Percentiles rank a stretch among this genome's conserved stretches.
phyloP scores from a whole-genome alignment of 176 grass and related monocot species.

The Musa acuminata region DNA sequence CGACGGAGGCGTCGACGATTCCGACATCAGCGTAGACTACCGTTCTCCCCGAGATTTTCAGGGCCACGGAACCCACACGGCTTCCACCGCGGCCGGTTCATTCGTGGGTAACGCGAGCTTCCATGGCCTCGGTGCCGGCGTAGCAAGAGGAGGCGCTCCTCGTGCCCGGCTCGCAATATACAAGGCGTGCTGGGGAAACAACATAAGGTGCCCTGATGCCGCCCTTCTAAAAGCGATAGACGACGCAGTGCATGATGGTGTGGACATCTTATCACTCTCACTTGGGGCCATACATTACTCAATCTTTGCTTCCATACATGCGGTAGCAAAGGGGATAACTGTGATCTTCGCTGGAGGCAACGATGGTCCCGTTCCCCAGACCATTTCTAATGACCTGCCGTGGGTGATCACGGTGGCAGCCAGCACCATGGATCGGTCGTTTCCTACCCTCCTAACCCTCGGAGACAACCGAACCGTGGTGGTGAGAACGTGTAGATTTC shows the following conservation, averaged over 20 bases:
- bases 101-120: constrained; percentile 41
- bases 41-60: constrained; percentile 43
- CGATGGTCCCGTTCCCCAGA: constrained; percentile 36
- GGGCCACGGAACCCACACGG: constrained; percentile 54
- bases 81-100: constrained; percentile 54
- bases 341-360: constrained; percentile 63
- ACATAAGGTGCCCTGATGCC: constrained; percentile 38
- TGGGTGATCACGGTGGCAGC: constrained; percentile 67
- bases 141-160: constrained; percentile 47
- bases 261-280: constrained; percentile 69
- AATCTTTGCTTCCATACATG: constrained; percentile 48
- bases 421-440: constrained; percentile 48
- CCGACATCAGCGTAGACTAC: constrained; percentile 12
- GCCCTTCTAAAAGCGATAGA: constrained; percentile 57
- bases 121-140: constrained; percentile 32
- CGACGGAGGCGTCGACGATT: constrained; percentile 22
- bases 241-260: constrained; percentile 55
- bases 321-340: constrained; percentile 46
- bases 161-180: constrained; percentile 51
- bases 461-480: constrained; percentile 31
- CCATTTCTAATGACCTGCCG: constrained; percentile 33
- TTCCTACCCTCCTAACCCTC: constrained; percentile 38
- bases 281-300: constrained; percentile 39
- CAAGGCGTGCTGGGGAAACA: constrained; percentile 35
- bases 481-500: background rate